These are phyloP conservation scores for Arxiozyma heterogenica DNA, from an alignment of 1,139 yeast species.

Conservation along the genomic window DNA sequence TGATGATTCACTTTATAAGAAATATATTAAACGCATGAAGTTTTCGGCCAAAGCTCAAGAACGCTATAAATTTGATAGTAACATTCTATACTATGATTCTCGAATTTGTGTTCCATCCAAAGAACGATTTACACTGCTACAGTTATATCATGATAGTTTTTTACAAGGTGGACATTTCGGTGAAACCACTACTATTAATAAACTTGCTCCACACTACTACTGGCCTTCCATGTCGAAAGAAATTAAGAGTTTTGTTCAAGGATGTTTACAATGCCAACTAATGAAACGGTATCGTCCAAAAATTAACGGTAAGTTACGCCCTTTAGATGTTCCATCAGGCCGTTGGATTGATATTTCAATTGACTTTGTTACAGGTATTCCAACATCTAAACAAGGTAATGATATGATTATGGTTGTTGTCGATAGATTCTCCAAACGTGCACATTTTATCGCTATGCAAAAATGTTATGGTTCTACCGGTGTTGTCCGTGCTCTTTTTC, in stretches of 20 bases:
- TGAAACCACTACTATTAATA: background rate
- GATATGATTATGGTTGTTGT: conserved; percentile 13
- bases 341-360: conserved; percentile 11
- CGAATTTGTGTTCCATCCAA: conserved; percentile 5
- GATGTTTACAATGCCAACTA: conserved; percentile 10
- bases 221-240: conserved; percentile 6
- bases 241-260: conserved; percentile 2
- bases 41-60: too few relatives aligned
- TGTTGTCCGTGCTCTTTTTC: conserved; percentile 4
- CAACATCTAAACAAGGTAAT: background rate
- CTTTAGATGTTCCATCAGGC: conserved; percentile 8
- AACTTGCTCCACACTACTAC: conserved; percentile 2
- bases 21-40: background rate
- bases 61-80: background rate
- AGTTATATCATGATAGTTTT: background rate
- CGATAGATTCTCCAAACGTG: conserved; percentile 12
- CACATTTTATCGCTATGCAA: conserved; percentile 11
- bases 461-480: conserved; percentile 1
- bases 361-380: conserved; percentile 11
- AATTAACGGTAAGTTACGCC: conserved; percentile 3
- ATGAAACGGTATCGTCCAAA: conserved; percentile 4
- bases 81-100: background rate
- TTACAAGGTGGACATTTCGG: background rate
- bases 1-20: background rate
- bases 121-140: background rate